Conservation (phyloP, 768 basidiomycete genomes). For the Kwoniella mangroviensis region DNA sequence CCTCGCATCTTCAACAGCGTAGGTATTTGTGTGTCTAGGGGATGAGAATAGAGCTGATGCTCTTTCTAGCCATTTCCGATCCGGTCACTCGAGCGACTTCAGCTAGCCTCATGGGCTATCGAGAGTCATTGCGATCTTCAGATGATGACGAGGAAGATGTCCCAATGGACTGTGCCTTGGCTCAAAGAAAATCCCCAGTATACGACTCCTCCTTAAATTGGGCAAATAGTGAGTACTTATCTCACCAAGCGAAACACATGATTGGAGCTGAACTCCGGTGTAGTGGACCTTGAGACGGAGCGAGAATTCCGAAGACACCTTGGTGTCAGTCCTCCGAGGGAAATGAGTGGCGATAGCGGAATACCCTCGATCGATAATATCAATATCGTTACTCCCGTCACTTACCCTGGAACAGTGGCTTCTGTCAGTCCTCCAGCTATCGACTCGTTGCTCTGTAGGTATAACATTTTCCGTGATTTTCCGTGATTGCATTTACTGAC, state of each 20-base stretch:
- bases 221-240: neutral
- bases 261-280: neutral
- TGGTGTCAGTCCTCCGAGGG: neutral
- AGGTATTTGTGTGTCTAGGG: neutral
- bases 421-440: neutral
- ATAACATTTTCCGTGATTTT: too few species aligned
- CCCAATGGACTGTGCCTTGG: too few species aligned
- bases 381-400: constrained; percentile 1
- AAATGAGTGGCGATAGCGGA: neutral
- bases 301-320: neutral
- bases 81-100: neutral
- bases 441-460: neutral
- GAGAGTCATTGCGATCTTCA: neutral
- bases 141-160: neutral
- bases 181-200: too few species aligned
- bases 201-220: neutral
- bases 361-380: neutral
- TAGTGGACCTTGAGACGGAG: neutral
- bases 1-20: neutral
- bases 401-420: neutral
- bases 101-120: neutral
- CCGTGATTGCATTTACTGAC: neutral
- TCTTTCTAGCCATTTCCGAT: neutral
- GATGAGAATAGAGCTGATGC: neutral
- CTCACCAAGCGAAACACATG: neutral